Evolutionary conservation across 352 stramenopile genomes (phyloP).

Genomic region (Thalassiosira ordinaria): DNA sequence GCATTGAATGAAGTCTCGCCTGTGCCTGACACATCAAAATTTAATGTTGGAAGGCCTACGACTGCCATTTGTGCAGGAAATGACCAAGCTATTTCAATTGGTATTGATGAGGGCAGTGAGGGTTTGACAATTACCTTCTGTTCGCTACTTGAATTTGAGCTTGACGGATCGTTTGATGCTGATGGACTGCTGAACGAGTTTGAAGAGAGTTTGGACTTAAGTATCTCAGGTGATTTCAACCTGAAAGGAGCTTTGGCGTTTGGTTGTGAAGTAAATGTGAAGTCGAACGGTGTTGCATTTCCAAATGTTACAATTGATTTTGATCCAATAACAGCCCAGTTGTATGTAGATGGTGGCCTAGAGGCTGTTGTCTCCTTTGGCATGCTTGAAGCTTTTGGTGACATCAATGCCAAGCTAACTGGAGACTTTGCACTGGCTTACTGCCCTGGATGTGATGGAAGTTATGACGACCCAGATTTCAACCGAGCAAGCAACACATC

Average conservation of each 20-base stretch:
- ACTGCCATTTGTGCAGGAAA: slow-evolving; percentile 34
- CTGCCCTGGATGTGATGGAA: slow-evolving; percentile 8
- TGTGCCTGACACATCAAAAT: slow-evolving; percentile 30
- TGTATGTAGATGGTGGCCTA: slow-evolving; percentile 21
- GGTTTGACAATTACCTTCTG: slow-evolving; percentile 41
- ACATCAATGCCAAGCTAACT: neutral
- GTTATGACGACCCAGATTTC: neutral
- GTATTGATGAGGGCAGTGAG: slow-evolving; percentile 9
- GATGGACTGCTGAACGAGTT: slow-evolving; percentile 21
- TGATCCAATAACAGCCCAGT: slow-evolving; percentile 36
- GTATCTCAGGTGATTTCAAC: slow-evolving; percentile 13
- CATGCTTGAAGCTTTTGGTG: slow-evolving; percentile 26
- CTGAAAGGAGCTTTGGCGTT: slow-evolving; percentile 34
- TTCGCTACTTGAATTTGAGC: slow-evolving; percentile 43
- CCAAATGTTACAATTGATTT: slow-evolving; percentile 25
- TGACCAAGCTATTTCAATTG: slow-evolving; percentile 46
- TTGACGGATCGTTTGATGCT: slow-evolving; percentile 13
- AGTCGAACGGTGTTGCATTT: neutral
- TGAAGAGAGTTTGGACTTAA: slow-evolving; percentile 28
- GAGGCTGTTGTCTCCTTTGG: slow-evolving; percentile 31
- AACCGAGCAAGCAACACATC: slow-evolving; percentile 1
- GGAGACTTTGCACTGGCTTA: slow-evolving; percentile 29
- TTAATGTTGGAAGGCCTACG: slow-evolving; percentile 8
- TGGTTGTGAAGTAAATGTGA: slow-evolving; percentile 25
- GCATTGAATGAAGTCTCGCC: neutral